Percentiles rank a stretch among this genome's conserved stretches.
phyloP scores from a whole-genome alignment of 352 stramenopile species.

The Phytopythium ostracodes region DNA sequence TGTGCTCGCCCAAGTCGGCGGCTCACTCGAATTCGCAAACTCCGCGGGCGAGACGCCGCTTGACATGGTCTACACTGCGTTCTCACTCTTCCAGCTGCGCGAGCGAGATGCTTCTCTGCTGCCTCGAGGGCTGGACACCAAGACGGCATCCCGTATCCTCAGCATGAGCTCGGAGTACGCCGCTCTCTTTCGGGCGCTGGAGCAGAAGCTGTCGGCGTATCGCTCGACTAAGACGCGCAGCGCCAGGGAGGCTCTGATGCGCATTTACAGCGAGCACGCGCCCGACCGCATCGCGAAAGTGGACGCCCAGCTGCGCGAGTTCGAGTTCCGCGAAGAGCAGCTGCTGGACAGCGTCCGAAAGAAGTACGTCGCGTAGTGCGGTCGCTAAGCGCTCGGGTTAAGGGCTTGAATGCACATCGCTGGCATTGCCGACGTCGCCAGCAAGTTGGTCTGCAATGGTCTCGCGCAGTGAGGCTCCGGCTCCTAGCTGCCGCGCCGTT shows the following conservation, averaged over 20 bases:
- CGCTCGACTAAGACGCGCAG: constrained; percentile 18
- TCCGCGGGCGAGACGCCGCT: constrained; percentile 26
- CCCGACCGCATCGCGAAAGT: constrained; percentile 57
- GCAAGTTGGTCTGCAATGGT: background rate
- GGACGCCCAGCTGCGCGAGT: constrained; percentile 38
- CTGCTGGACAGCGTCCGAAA: constrained; percentile 32
- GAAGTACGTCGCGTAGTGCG: constrained; percentile 44
- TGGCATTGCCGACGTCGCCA: background rate
- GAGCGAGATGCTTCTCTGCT: constrained; percentile 7
- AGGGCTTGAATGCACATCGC: background rate
- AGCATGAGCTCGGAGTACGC: constrained; percentile 19
- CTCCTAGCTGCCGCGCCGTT: background rate
- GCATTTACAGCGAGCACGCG: constrained; percentile 40
- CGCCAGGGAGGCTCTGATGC: constrained; percentile 23
- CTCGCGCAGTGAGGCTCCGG: background rate
- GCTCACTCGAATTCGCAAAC: constrained; percentile 31
- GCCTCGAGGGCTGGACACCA: background rate
- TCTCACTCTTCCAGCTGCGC: constrained; percentile 24
- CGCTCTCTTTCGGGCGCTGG: constrained; percentile 25
- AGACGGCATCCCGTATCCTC: constrained; percentile 12
- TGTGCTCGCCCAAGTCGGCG: constrained; percentile 27
- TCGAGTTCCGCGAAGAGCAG: constrained; percentile 38
- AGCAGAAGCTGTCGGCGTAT: constrained; percentile 22
- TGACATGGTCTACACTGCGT: constrained; percentile 27
- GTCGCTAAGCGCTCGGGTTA: no score